Evolutionary conservation across 208 protist species (phyloP), one percentile per base, ranked within the genome.

Genomic region (Herpetomonas tarakana): DNA sequence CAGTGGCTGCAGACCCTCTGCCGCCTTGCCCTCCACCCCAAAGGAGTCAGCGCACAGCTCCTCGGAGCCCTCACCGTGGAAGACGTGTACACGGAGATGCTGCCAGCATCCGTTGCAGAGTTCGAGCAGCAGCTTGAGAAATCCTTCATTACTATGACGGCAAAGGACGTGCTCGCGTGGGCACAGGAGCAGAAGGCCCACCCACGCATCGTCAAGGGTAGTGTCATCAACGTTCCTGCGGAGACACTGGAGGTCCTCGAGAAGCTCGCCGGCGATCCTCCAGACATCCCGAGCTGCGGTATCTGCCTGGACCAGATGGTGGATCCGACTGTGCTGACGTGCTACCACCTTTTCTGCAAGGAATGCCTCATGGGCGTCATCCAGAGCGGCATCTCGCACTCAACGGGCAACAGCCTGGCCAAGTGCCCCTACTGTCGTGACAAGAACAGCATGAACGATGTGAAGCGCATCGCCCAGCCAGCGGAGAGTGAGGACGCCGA

Each of bases 261-360:
- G 24, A 64, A 76, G 52, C 46, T 88, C 3, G 45, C 58, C 4
- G 63, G 60, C 6, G 58, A 63, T 18, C 76, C 81, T 12, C 74
- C 81, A 21, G 26, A 67, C 45, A 21, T 84, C 21, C 68, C 76
- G 46, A 51, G 54, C 29, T 88, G 81, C 44, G 58, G 62, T 21
- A 54, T 88, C 3, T 84, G 77, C 54, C 61, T 84, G 52, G 76
- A 84, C 54, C 44, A 45, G 49, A 81, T 82, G 76, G 41, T 44
- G 6, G 67, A 64, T 18, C 81, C 77, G 25, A 84, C 77, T 3
- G 44, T 82, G 30, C 55, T 84, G 25, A 62, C 45, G 26, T 88
- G 81, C 62, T 57, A 75, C 50, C 81, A 88, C 67, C 39, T 84
- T 47, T 88, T 77, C 52, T 88, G 81, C 68, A 74, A 75, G 45